Evolutionary conservation across 495 filamentous ascomycete genomes (phyloP).

Genomic region (Penicillium crystallinum): DNA sequence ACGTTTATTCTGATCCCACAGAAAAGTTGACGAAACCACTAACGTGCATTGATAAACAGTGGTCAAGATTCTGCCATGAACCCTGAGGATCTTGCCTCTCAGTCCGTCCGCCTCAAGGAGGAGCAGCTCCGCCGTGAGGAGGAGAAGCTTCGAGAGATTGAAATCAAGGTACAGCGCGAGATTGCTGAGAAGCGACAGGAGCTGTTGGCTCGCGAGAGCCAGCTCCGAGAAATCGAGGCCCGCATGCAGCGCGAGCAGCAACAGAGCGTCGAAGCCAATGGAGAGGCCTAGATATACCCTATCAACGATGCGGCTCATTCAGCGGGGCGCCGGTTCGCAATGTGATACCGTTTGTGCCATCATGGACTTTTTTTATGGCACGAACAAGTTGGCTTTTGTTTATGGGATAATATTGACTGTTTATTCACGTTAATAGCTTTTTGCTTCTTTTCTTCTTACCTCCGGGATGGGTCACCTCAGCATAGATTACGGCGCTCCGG

Average conservation of each 20-base stretch:
- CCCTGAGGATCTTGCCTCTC: constrained; percentile 91
- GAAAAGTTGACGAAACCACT: constrained; percentile 13
- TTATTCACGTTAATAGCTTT: constrained; percentile 49
- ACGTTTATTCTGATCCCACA: constrained; percentile 39
- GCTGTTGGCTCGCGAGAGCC: constrained; percentile 92
- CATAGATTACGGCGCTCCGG: constrained; percentile 22
- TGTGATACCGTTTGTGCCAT: constrained; percentile 39
- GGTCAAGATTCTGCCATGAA: constrained; percentile 81
- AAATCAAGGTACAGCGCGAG: constrained; percentile 97
- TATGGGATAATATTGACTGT: constrained; percentile 46
- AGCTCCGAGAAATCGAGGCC: constrained; percentile 90
- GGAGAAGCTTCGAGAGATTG: constrained; percentile 98
- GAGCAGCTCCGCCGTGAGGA: constrained; percentile 98
- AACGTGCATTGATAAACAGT: constrained; percentile 26
- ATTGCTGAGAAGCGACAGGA: constrained; percentile 99
- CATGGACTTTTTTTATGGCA: constrained; percentile 38
- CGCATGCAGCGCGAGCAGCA: constrained; percentile 68
- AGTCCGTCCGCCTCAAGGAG: constrained; percentile 97
- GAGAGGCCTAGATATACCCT: constrained; percentile 42
- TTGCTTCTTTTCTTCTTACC: constrained; percentile 21
- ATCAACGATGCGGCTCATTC: constrained; percentile 28
- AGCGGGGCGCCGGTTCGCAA: constrained; percentile 31
- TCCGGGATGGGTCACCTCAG: constrained; percentile 23
- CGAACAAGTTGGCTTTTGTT: constrained; percentile 37
- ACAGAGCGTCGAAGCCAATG: constrained; percentile 48